Evolutionary conservation across 805 yeast species (phyloP).

Genomic region (Wickerhamiella alocasiicola): DNA sequence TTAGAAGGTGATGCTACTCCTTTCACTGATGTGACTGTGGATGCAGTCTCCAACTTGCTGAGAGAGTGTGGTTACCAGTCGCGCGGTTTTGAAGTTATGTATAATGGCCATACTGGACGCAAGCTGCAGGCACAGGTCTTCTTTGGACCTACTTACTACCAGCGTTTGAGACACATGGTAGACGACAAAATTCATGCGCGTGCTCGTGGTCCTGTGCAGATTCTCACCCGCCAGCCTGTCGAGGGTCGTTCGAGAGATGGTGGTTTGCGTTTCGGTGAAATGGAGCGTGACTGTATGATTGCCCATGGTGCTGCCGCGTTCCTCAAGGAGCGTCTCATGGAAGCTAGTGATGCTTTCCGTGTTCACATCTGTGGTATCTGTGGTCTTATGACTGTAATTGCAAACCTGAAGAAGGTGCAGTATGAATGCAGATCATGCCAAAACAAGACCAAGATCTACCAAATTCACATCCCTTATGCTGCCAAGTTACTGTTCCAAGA

Average conservation of each 20-base stretch:
- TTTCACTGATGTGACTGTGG: constrained; percentile 95
- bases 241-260: constrained; percentile 99
- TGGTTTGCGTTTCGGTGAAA: constrained; percentile 97
- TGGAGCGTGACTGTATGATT: constrained; percentile 99
- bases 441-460: constrained; percentile 95
- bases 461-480: constrained; percentile 95
- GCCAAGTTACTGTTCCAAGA: constrained; percentile 97
- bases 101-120: constrained; percentile 97
- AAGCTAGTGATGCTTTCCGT: constrained; percentile 97
- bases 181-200: constrained; percentile 98
- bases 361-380: constrained; percentile 97
- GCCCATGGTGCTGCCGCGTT: constrained; percentile 99
- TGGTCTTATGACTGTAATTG: constrained; percentile 96
- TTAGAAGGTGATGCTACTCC: constrained; percentile 99
- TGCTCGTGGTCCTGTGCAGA: constrained; percentile 98
- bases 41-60: constrained; percentile 81
- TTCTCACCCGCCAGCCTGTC: constrained; percentile 94
- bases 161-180: constrained; percentile 97
- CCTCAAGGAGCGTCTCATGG: constrained; percentile 95
- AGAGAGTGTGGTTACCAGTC: constrained; percentile 96
- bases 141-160: constrained; percentile 99
- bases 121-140: constrained; percentile 95
- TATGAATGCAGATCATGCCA: constrained; percentile 98
- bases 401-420: constrained; percentile 93
- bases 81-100: constrained; percentile 97